These are phyloP conservation scores for Aspergillus niger DNA, from an alignment of 2,329 filamentous ascomycete genomes.

Conservation along the genomic window DNA sequence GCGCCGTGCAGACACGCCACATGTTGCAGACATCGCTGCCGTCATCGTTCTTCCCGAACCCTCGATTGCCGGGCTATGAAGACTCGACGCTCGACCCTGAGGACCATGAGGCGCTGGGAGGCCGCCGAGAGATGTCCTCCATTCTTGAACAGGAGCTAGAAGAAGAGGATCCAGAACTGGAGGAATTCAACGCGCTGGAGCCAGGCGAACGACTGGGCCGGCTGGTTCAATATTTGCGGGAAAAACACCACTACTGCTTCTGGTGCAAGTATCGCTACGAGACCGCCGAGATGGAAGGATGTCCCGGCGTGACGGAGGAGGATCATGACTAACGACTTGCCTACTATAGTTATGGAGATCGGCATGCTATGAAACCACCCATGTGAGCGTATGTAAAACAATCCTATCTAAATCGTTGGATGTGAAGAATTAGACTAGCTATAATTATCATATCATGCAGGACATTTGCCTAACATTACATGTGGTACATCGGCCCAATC, in stretches of 20 bases:
- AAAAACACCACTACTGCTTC: constrained; percentile 81
- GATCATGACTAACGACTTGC: constrained; percentile 63
- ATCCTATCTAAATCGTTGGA: background rate
- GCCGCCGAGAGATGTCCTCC: constrained; percentile 47
- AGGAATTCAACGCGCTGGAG: constrained; percentile 73
- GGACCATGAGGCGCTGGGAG: constrained; percentile 69
- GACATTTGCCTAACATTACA: background rate
- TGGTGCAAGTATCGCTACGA: constrained; percentile 90
- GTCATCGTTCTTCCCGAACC: constrained; percentile 38
- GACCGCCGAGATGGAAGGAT: constrained; percentile 74
- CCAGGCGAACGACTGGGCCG: constrained; percentile 66
- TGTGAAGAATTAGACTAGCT: background rate
- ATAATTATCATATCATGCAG: background rate
- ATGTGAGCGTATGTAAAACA: background rate
- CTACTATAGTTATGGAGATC: constrained; percentile 11
- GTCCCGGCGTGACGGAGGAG: constrained; percentile 83
- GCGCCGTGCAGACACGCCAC: constrained; percentile 33
- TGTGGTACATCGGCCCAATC: background rate
- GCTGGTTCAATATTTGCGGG: constrained; percentile 69
- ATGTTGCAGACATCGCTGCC: constrained; percentile 36
- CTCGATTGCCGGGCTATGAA: constrained; percentile 63
- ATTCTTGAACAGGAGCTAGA: constrained; percentile 59
- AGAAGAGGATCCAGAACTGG: constrained; percentile 76
- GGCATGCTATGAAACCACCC: too few relatives aligned
- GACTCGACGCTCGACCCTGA: constrained; percentile 72